Base-by-base conservation (phyloP, 2,329 filamentous ascomycete species). In the Clonostachys solani region DNA sequence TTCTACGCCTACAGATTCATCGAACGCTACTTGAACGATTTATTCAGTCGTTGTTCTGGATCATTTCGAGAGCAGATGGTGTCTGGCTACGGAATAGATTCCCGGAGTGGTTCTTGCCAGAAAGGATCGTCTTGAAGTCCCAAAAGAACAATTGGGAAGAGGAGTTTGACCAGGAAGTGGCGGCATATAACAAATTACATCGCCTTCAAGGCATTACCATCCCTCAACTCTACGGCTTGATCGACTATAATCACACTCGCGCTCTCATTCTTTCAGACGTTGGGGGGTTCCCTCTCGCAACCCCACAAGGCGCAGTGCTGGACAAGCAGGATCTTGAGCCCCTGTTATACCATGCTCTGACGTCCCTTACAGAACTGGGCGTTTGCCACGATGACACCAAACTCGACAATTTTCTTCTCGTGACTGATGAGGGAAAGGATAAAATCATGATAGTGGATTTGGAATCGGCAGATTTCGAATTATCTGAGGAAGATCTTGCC, bases 121-220 rank as follows among this genome's bases (percentile, higher is more conserved):
- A 37, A 15, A 45, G 40, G n/a, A 44, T 55, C 13, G 18, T 55
- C 16, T 35, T 56, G 8, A 54, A 56, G 45, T 48, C 46, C 23
- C 42, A 42, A 15, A 55, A 56, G 38, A 36, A 37, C 2, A 35
- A 47, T 13, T 51, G 44, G 48, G 49, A 52, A n/a, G 43, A 49
- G 10, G 54, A 54, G 41, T 55, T 55, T 23, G 43, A 50, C 19
- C 53, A 50, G 40, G 50, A 55, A 42, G 46, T 49, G 35, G n/a
- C 6, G 29, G 54, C 48, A 6, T 55, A 55, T n/a, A 16, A 46
- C 16, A 35, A 35, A 33, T 43, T 52, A 7, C 13, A 38, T 6
- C 29, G 47, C n/a, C 19, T 52, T 8, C 47, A 56, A 36, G 53
- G 53, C 13, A 40, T 15, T 15, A 29, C 49, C 12, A 43, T 55